A percentile compares a stretch with the other conserved stretches of the same genome.
Conservation (phyloP, 176 grass and related monocot genomes). For the Hordeum vulgare region MorexV3_pseudomolecules_assembly NC_058521.1:579471400-579471899, state of each 20-base stretch:
- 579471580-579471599: conserved; percentile 41
- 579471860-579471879: background rate
- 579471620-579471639: conserved; percentile 17
- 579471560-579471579: conserved; percentile 33
- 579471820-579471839: background rate
- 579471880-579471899: background rate
- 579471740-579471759: background rate
- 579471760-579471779: conserved; percentile 11
- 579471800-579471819: conserved; percentile 1
- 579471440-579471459: conserved; percentile 13
- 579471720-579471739: background rate
- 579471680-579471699: conserved; percentile 19
- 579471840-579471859: background rate
- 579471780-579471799: background rate
- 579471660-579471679: conserved; percentile 56
- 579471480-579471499: conserved; percentile 57
- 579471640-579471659: conserved; percentile 57
- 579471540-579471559: conserved; percentile 74
- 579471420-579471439: background rate
- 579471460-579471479: conserved; percentile 2
- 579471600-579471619: conserved; percentile 80
- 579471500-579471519: conserved; percentile 79
- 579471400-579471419: background rate
- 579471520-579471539: conserved; percentile 83
- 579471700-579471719: conserved; percentile 14